Percentiles rank a stretch among this genome's conserved stretches.
Conservation (phyloP, 257 asterid species). For the Nicotiana otophora region DNA sequence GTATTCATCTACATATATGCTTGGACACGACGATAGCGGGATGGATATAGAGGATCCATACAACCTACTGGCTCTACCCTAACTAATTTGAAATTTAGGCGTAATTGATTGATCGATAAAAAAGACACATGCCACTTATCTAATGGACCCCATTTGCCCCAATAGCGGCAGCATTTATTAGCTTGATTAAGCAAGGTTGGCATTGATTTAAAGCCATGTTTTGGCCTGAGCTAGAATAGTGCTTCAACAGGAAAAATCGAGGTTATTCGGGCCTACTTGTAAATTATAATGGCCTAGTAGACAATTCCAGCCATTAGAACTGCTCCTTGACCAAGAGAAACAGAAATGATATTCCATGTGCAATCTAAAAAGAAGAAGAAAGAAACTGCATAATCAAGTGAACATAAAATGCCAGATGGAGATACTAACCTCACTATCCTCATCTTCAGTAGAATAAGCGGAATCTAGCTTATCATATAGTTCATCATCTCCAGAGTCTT, state of each 20-base stretch:
- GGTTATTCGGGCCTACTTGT: not conserved
- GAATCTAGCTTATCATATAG: constrained; percentile 63
- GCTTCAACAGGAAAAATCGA: not conserved
- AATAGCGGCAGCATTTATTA: not conserved
- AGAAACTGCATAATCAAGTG: not conserved
- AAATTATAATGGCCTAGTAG: not conserved
- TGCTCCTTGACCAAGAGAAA: not conserved
- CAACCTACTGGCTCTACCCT: not conserved
- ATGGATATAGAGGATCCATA: not conserved
- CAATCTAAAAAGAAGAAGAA: not conserved
- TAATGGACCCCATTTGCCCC: not conserved
- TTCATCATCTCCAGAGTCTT: constrained; percentile 53
- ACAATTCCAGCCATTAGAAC: not conserved
- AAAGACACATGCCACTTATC: not conserved
- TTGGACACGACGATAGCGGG: not conserved
- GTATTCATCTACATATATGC: not conserved
- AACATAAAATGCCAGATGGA: not conserved
- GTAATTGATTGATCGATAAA: not conserved
- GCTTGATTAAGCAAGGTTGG: not conserved
- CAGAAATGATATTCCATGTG: not conserved
- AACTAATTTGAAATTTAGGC: not conserved
- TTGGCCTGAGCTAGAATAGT: not conserved
- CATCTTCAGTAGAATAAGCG: constrained; percentile 68
- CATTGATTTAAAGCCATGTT: not conserved
- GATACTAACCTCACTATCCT: constrained; percentile 65